These are phyloP conservation scores for Neckera pumila DNA, from an alignment of 225 moss, liverwort and hornwort species.

Conservation along the genomic window DNA sequence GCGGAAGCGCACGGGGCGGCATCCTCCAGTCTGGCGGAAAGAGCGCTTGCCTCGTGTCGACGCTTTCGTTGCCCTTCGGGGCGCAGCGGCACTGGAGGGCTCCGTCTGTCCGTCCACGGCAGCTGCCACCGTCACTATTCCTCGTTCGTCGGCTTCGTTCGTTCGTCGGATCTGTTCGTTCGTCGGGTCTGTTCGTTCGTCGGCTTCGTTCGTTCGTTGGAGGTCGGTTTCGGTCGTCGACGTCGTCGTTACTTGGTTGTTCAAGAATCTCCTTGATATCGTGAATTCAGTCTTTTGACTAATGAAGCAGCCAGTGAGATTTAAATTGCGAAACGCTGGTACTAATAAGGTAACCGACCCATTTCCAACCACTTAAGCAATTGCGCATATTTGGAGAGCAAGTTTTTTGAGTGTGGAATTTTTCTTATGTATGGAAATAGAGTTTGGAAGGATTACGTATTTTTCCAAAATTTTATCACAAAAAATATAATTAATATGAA, in stretches of 20 bases:
- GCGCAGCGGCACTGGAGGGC: background rate
- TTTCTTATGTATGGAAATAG: too few relatives aligned
- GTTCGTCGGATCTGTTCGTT: background rate
- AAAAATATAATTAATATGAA: too few relatives aligned
- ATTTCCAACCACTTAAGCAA: too few relatives aligned
- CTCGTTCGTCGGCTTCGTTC: background rate
- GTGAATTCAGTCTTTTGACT: background rate
- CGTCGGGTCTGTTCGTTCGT: background rate
- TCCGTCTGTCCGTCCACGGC: too few relatives aligned
- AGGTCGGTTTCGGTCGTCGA: background rate
- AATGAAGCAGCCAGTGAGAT: background rate
- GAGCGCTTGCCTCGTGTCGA: constrained; percentile 55
- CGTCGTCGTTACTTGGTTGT: background rate
- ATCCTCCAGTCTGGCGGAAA: constrained; percentile 31
- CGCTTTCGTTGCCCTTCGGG: constrained; percentile 8
- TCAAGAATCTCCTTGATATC: background rate
- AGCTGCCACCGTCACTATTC: background rate
- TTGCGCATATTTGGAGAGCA: too few relatives aligned
- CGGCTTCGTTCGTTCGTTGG: background rate
- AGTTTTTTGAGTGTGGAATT: too few relatives aligned
- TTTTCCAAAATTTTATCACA: too few relatives aligned
- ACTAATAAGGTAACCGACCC: too few relatives aligned
- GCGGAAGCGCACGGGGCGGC: background rate
- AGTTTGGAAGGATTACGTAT: too few relatives aligned
- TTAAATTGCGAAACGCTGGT: background rate